Base-by-base conservation (phyloP, 1,284 basidiomycete species). In the Ceratobasidium papillatum region DNA sequence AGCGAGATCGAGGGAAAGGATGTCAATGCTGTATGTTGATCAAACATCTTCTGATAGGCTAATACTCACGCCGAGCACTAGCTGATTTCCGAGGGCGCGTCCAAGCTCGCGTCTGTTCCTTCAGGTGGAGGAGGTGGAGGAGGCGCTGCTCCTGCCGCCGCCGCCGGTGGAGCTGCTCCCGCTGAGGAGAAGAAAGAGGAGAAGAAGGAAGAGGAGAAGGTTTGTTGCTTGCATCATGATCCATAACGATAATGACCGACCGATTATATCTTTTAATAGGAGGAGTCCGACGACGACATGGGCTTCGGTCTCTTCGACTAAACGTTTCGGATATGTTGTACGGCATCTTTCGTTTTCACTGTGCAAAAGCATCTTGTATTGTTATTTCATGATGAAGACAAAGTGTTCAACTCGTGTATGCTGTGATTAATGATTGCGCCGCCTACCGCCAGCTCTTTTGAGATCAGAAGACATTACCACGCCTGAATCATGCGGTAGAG, bases 221-320 rank as follows among this genome's bases (percentile, higher is more conserved):
- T 54, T 54, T 56, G 41, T 36, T 9, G 36, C 47, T 52, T 22
- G 17, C 36, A 11, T 38, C 34, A 58, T 25, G 41, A 11, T 54
- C 25, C 17, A 41, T 56, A 30, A 25, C 52, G 38, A 63, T 63
- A 77, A 78, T 75, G 77, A 79, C 75, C 80, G 81, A 80, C 81
- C 80, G 80, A 80, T 82, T 30, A 43, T 80, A 51, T 32, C 9
- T 49, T 22, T 56, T 56, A 66, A 75, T 82, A 94, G 91, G 92
- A 94, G 84, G 93, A 94, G 82, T 93, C 92, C 75, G 92, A 94
- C 85, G 93, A 94, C 77, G 93, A 94, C 82, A 94, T 94, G 92
- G 77, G 94, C 87, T 96, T 96, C 85, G 94, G 94, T 87, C 89
- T 96, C 78, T 96, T 96, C 88, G 94, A 96, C 87, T 96, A 91